Base-by-base conservation (phyloP, 257 asterid genomes). In the Solanum paucissectum region DNA sequence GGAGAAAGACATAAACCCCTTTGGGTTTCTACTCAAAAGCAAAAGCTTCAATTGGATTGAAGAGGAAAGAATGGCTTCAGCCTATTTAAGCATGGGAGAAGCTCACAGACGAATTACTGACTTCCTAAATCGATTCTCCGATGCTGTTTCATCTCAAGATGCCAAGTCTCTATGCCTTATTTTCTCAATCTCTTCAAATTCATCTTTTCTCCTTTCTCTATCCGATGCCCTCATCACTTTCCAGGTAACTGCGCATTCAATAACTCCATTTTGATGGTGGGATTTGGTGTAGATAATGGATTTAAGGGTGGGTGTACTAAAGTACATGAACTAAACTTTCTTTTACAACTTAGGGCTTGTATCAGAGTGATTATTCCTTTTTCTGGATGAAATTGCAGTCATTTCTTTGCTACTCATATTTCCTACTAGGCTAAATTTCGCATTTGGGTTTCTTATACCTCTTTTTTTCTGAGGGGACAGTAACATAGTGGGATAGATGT, bases 1-100 rank as follows among this genome's bases (percentile, higher is more conserved):
- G 27, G 12, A 58, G 66, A 58, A n/a, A 7, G 25, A 58, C 66
- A 58, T 58, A 58, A 58, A 58, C 27, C 27, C 66, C 66, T 21
- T 21, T 58, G 25, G 66, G 66, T 58, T 21, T 62, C 6, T 62
- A 7, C 32, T n/a, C 32, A n/a, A 62, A 62, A n/a, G 7, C 7
- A 62, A 62, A 23, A n/a, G 8, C 71, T 62, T 62, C 16, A n/a
- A 21, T 36, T 74, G 29, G 5, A 46, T 29, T 16, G 29, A 64
- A 81, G 4, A 29, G 29, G 37, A 25, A 77, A 3, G 23, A 46
- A 81, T 79, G 85, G 29, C 66, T 4, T 36, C 83, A 75, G 25
- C 94, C 12, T 91, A 93, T 86, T 49, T 94, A 91, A 94, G 98
- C 93, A 94, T 95, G 98, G 98, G 99, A 71, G 99, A 96, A 93